phyloP scores from a whole-genome alignment of 495 filamentous ascomycete genomes.

The Penicillium waksmanii region DNA sequence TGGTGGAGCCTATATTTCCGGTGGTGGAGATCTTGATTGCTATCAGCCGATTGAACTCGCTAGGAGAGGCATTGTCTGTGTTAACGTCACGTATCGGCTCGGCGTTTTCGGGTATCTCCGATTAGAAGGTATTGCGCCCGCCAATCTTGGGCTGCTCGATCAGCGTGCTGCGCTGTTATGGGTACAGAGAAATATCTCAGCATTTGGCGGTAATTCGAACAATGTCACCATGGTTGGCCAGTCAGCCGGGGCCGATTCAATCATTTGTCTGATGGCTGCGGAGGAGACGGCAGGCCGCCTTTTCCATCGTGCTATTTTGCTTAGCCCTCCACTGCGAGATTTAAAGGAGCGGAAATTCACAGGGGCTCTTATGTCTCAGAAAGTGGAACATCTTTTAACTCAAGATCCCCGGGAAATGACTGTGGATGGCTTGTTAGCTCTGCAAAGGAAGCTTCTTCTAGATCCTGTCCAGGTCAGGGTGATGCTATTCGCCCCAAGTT shows the following conservation, averaged over 20 bases:
- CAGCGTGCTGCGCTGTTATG: conserved; percentile 45
- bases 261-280: conserved; percentile 16
- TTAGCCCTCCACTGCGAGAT: conserved; percentile 16
- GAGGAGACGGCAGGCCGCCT: conserved; percentile 4
- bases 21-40: conserved; percentile 18
- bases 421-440: conserved; percentile 7
- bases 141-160: conserved; percentile 43
- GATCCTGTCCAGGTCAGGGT: conserved; percentile 6
- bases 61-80: conserved; percentile 9
- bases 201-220: conserved; percentile 49
- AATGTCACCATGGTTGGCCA: conserved; percentile 52
- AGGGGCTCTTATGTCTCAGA: conserved; percentile 3
- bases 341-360: conserved; percentile 12
- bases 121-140: conserved; percentile 47
- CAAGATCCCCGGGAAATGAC: conserved; percentile 13
- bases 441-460: conserved; percentile 16
- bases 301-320: conserved; percentile 20
- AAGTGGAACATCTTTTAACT: conserved; percentile 10
- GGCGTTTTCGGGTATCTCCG: conserved; percentile 37
- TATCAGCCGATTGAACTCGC: conserved; percentile 14
- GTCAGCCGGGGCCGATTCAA: conserved; percentile 45
- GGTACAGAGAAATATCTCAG: conserved; percentile 51
- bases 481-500: conserved; percentile 17
- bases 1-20: conserved; percentile 18
- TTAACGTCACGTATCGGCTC: conserved; percentile 18